Evolutionary conservation across 306 rosid species (phyloP).

Genomic region (Citrullus colocynthis): DNA sequence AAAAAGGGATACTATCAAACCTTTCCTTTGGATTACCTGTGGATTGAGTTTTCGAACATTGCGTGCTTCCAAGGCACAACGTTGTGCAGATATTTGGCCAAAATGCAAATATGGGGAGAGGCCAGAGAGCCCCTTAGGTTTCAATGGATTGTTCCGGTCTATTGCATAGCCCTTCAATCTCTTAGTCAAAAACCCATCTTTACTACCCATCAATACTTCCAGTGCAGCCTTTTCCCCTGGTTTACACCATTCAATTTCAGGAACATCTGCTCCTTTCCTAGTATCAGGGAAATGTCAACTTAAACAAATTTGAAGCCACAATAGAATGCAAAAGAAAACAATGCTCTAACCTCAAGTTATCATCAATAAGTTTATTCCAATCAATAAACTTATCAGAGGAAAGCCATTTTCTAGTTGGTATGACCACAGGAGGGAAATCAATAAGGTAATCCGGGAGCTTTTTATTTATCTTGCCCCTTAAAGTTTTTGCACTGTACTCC

Average conservation of each 20-base stretch:
- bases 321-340: background rate
- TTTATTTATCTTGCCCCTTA: slow-evolving; percentile 73
- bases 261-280: slow-evolving; percentile 80
- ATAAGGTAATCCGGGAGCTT: slow-evolving; percentile 59
- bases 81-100: slow-evolving; percentile 82
- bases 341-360: slow-evolving; percentile 51
- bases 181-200: slow-evolving; percentile 78
- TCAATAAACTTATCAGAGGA: slow-evolving; percentile 18
- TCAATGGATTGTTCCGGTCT: slow-evolving; percentile 65
- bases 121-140: slow-evolving; percentile 67
- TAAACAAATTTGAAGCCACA: background rate
- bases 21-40: slow-evolving; percentile 24
- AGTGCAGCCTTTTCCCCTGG: slow-evolving; percentile 76
- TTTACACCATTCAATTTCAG: slow-evolving; percentile 79
- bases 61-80: slow-evolving; percentile 90
- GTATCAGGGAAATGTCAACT: background rate
- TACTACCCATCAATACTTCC: slow-evolving; percentile 73
- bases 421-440: slow-evolving; percentile 52
- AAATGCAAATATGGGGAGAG: slow-evolving; percentile 91
- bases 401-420: slow-evolving; percentile 48
- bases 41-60: slow-evolving; percentile 31
- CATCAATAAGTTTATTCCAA: slow-evolving; percentile 58
- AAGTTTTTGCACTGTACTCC: slow-evolving; percentile 79
- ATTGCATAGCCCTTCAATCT: slow-evolving; percentile 50
- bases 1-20: background rate